Base-by-base conservation (phyloP, 805 yeast species). In the Suhomyces faveliae region DNA sequence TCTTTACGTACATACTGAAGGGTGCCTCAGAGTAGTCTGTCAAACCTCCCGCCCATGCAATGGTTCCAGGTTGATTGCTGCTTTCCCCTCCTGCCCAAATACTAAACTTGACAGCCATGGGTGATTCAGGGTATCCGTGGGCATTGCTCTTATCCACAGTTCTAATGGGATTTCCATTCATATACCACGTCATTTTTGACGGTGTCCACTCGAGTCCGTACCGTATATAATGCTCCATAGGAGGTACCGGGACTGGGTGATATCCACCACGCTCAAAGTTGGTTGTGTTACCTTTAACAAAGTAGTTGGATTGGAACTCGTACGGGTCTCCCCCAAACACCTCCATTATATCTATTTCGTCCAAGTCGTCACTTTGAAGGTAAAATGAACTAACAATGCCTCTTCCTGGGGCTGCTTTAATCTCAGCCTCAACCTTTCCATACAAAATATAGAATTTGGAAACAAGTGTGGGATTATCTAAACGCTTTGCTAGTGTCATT, bases 11-110 rank as follows among this genome's bases (percentile, higher is more conserved):
- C 76, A 70, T 71, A 8, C 52, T 38, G 40, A 62, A 68, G 1
- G 77, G 77, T 20, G 60, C 50, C 15, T 60, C 50, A 2, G 24
- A 24, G 50, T 64, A 72, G 46, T 65, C 60, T 9, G 75, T 64
- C 13, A 41, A 22, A 0, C 75, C 77, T 0, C 76, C 76, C 2
- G 74, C 68, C 77, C 76, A 72, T 35, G 51, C 46, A 13, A 71
- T 62, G 3, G 77, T 72, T 5, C 76, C 77, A 4, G 51, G 52
- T 8, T 48, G 54, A 41, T 70, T 71, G 6, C 42, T 44, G 9
- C 54, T 55, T 44, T 71, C 76, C 0, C 77, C 76, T 3, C 77
- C 77, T 1, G 68, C 72, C 77, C 77, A 73, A 20, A 71, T 50
- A 50, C 74, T 67, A 20, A 70, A 48, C 45, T 61, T 62, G 20